These are phyloP conservation scores for Naganishia vaughanmartiniae DNA, from an alignment of 768 basidiomycete species.

Conservation along the genomic window DNA sequence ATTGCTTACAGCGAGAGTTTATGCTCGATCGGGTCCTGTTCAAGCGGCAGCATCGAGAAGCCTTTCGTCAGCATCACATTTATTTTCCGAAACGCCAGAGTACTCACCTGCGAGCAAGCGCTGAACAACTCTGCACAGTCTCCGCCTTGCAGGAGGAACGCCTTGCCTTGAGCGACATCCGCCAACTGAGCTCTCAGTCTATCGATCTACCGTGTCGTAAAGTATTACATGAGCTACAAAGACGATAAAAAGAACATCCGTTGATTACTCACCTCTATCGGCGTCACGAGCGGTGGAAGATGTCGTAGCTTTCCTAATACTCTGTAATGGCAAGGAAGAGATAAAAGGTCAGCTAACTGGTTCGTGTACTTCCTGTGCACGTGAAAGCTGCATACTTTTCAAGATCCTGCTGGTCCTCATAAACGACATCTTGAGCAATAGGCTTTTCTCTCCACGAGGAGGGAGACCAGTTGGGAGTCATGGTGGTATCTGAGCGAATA, in stretches of 20 bases:
- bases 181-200: constrained; percentile 69
- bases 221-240: not conserved
- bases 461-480: constrained; percentile 62
- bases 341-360: constrained; percentile 20
- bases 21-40: constrained; percentile 51
- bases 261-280: constrained; percentile 69
- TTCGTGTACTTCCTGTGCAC: constrained; percentile 8
- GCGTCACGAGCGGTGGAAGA: constrained; percentile 86
- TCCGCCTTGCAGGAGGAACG: constrained; percentile 92
- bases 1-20: constrained; percentile 50
- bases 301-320: constrained; percentile 72
- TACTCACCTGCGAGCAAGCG: constrained; percentile 75
- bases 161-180: constrained; percentile 78
- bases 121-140: constrained; percentile 97
- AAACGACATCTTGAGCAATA: constrained; percentile 74
- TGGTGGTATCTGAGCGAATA: not conserved
- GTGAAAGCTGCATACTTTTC: constrained; percentile 55
- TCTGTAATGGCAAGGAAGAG: constrained; percentile 51
- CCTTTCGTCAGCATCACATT: not conserved
- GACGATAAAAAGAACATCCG: not conserved
- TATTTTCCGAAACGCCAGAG: not conserved
- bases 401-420: constrained; percentile 65
- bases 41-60: not conserved
- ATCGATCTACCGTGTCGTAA: constrained; percentile 38
- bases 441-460: constrained; percentile 75